Conservation (phyloP, 257 asterid genomes). For the Linaria vulgaris region DNA sequence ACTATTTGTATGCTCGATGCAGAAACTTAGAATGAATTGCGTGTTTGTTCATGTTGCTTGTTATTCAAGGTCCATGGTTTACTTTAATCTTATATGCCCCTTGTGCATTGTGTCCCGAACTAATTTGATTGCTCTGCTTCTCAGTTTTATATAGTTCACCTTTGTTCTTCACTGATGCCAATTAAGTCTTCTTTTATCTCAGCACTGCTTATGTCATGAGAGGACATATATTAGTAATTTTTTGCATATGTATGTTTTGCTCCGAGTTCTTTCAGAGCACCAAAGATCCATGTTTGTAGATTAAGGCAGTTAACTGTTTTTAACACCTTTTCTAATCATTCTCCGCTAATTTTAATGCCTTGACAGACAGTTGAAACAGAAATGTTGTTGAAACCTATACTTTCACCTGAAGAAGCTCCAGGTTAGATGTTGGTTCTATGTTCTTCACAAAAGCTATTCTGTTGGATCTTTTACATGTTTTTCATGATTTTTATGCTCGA, state of each 20-base stretch:
- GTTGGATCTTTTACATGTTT: conserved; percentile 7
- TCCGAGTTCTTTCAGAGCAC: neutral
- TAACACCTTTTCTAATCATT: neutral
- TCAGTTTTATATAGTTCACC: neutral
- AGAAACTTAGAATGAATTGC: too few relatives aligned
- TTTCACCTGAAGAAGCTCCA: conserved; percentile 69
- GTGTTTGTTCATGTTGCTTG: neutral
- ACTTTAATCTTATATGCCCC: too few relatives aligned
- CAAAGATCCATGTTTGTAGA: neutral
- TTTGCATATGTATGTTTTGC: too few relatives aligned
- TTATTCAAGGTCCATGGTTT: neutral
- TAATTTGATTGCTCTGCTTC: too few relatives aligned
- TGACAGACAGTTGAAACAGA: conserved; percentile 80
- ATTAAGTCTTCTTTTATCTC: too few relatives aligned
- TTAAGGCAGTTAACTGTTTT: conserved; percentile 7
- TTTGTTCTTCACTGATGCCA: neutral
- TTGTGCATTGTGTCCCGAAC: too few relatives aligned
- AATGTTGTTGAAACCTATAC: conserved; percentile 74
- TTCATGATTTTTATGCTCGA: conserved; percentile 15
- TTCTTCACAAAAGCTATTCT: conserved; percentile 3
- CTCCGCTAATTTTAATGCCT: conserved; percentile 23
- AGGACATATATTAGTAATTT: neutral
- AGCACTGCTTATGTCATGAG: neutral
- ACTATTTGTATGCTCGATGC: neutral
- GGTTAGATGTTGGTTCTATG: conserved; percentile 39